These are phyloP conservation scores for Fusarium fujikuroi DNA, from an alignment of 2,329 filamentous ascomycete species.

Conservation along the genomic window DNA sequence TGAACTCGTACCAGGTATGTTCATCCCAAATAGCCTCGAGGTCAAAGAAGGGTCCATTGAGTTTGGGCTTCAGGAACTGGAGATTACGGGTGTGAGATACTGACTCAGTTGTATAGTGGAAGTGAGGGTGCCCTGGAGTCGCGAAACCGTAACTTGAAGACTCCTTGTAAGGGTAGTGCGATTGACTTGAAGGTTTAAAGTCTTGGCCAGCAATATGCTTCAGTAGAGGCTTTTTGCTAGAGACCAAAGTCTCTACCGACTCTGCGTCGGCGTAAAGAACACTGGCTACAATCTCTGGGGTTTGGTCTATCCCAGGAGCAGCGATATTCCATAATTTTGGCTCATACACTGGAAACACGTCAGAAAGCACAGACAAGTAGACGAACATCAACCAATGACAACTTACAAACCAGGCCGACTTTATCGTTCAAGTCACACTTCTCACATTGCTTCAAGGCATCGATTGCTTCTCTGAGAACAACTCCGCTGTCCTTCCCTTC, in stretches of 20 bases:
- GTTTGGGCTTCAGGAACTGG: slow-evolving; percentile 70
- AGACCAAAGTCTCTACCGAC: neutral
- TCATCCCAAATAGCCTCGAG: slow-evolving; percentile 83
- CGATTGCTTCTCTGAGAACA: slow-evolving; percentile 36
- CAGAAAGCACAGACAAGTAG: neutral
- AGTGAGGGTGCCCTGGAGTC: slow-evolving; percentile 61
- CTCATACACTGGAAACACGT: neutral
- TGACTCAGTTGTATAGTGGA: slow-evolving; percentile 63
- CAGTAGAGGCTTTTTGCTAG: neutral
- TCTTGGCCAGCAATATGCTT: neutral
- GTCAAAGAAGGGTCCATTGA: slow-evolving; percentile 75
- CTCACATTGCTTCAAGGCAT: slow-evolving; percentile 36
- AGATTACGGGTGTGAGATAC: slow-evolving; percentile 75
- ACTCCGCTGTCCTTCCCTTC: slow-evolving; percentile 13
- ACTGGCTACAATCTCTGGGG: neutral
- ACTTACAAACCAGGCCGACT: neutral
- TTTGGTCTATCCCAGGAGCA: neutral
- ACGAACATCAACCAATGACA: no score
- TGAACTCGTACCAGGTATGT: slow-evolving; percentile 78
- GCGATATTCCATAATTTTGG: neutral
- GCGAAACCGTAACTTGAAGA: slow-evolving; percentile 53
- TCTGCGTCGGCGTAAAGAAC: neutral
- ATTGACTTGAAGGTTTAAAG: neutral
- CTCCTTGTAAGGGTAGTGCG: neutral
- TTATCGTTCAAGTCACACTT: slow-evolving; percentile 49